Conservation (phyloP, 2,329 filamentous ascomycete species). For the Decorospora gaudefroyi region DNA sequence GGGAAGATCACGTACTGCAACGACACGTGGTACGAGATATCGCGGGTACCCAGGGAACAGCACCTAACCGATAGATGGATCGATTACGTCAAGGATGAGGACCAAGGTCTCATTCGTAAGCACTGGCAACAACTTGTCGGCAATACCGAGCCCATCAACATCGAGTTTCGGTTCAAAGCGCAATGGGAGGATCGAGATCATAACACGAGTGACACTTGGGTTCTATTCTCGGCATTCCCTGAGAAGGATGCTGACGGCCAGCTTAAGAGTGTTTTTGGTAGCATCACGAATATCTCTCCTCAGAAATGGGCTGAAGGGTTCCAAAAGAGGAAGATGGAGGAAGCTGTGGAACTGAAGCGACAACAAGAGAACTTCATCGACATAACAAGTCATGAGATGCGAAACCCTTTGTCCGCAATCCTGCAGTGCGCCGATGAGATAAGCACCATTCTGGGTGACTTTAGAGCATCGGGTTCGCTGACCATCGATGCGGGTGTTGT, state of each 20-base stretch:
- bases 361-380: slow-evolving; percentile 84
- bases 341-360: slow-evolving; percentile 78
- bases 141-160: slow-evolving; percentile 66
- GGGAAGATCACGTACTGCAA: slow-evolving; percentile 80
- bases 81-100: slow-evolving; percentile 70
- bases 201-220: slow-evolving; percentile 70
- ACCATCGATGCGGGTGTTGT: slow-evolving; percentile 56
- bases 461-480: slow-evolving; percentile 53
- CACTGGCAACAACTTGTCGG: slow-evolving; percentile 67
- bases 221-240: slow-evolving; percentile 74
- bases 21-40: slow-evolving; percentile 73
- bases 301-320: slow-evolving; percentile 85
- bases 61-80: slow-evolving; percentile 70
- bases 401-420: slow-evolving; percentile 75
- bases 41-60: slow-evolving; percentile 64
- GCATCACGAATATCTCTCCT: slow-evolving; percentile 81
- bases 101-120: slow-evolving; percentile 61
- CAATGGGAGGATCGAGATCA: slow-evolving; percentile 62
- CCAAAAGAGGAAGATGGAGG: slow-evolving; percentile 75
- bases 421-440: slow-evolving; percentile 79
- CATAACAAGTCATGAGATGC: slow-evolving; percentile 76
- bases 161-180: slow-evolving; percentile 76
- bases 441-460: slow-evolving; percentile 55
- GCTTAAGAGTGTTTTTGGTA: slow-evolving; percentile 76
- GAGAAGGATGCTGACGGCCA: slow-evolving; percentile 67